Percentiles rank a stretch among this genome's conserved stretches.
phyloP scores from a whole-genome alignment of 192 early-diverging fungal genomes.

The Irineochytrium annulatum region DNA sequence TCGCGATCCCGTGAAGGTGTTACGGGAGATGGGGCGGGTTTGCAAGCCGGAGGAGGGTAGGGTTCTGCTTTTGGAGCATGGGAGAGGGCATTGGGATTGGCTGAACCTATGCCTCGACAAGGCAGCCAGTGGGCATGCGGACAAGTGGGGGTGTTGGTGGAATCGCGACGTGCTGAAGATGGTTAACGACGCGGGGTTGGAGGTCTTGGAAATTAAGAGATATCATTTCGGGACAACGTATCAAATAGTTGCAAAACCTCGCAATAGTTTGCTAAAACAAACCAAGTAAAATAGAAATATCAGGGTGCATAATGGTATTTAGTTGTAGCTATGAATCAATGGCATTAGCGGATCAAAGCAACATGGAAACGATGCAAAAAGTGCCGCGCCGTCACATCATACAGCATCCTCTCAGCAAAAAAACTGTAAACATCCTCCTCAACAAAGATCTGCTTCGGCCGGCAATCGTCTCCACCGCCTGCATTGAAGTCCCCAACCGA shows the following conservation, averaged over 20 bases:
- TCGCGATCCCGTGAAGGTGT: constrained; percentile 45
- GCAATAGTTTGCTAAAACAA: too few species aligned
- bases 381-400: too few species aligned
- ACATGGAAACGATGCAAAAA: too few species aligned
- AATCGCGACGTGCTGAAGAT: constrained; percentile 57
- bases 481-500: too few species aligned
- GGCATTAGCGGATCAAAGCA: too few species aligned
- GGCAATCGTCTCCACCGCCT: too few species aligned
- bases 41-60: constrained; percentile 39
- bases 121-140: constrained; percentile 53
- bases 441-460: too few species aligned
- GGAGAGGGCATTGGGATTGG: constrained; percentile 45
- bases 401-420: too few species aligned
- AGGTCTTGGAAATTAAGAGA: constrained; percentile 41
- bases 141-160: constrained; percentile 70
- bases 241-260: constrained; percentile 46
- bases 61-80: constrained; percentile 64
- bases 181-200: constrained; percentile 49
- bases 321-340: too few species aligned
- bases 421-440: too few species aligned
- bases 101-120: constrained; percentile 57
- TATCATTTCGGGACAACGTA: constrained; percentile 69
- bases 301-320: too few species aligned
- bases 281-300: too few species aligned
- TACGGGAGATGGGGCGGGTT: constrained; percentile 45